Evolutionary conservation across 73 alveolate genomes (phyloP), one percentile per base, ranked within the genome.

Genomic region (Paramecium primaurelia): DNA sequence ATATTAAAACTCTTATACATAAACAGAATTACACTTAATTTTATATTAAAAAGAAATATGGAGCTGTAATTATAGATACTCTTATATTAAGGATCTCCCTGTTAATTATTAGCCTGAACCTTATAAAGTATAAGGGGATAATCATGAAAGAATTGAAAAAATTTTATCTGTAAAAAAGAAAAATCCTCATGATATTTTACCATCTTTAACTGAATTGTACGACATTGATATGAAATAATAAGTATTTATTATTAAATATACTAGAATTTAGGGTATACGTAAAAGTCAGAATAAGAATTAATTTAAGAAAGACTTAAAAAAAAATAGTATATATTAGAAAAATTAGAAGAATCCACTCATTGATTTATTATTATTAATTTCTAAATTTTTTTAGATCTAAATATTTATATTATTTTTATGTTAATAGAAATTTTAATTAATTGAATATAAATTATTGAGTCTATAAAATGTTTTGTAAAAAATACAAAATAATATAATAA

Each of bases 101-200:
- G 93, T 94, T 20, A 94, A 96, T 90, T 87, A 88, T 86, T 86
- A 88, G 36, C 94, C 92, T 44, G 96, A 94, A 51, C 93, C 92
- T 16, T 86, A 94, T 58, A 94, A 92, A 54, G 93, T 51, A 28
- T 30, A 37, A 84, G 75, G 80, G 8, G 77, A 77, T 38, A 89
- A 89, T 58, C 94, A 89, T 71, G 94, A 89, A 30, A 71, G 88
- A 89, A 89, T 89, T 12, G 94, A 89, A 71, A 89, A 83, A 73
- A 89, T 89, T 14, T 54, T 89, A 14, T 71, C 88, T n/a, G 94
- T 83, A 26, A 89, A 89, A 47, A 89, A 89, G 91, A 89, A 89
- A 51, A 71, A 64, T 28, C 86, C 86, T 30, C 91, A 71, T 16
- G 94, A 89, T 69, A 89, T 89, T 12, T 73, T 89, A 34, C 94